Evolutionary conservation across 148 eudicot genomes (phyloP).

Genomic region (Selenicereus undatus): DNA sequence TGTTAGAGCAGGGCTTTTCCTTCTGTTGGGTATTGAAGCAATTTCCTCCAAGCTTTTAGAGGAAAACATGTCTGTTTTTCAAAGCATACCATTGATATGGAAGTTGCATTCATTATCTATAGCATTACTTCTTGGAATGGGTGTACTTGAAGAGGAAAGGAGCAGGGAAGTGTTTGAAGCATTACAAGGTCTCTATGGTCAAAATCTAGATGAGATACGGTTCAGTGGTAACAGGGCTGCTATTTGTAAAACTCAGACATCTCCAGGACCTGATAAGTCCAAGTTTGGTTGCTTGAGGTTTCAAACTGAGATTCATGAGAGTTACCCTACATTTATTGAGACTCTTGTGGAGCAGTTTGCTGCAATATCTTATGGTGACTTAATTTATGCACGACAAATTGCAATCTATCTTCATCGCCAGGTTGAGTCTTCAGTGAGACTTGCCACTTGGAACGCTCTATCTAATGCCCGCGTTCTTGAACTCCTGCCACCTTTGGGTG

Average conservation of each 20-base stretch:
- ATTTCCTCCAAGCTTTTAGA: conserved; percentile 42
- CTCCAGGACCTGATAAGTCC: conserved; percentile 14
- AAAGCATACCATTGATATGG: conserved; percentile 64
- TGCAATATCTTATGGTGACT: conserved; percentile 80
- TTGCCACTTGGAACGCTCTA: conserved; percentile 71
- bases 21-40: conserved; percentile 79
- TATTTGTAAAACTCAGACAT: too few relatives aligned
- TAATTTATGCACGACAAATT: conserved; percentile 70
- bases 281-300: conserved; percentile 37
- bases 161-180: conserved; percentile 59
- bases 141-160: conserved; percentile 70
- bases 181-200: conserved; percentile 71
- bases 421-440: conserved; percentile 63
- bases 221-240: conserved; percentile 14
- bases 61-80: conserved; percentile 36
- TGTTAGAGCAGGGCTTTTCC: conserved; percentile 76
- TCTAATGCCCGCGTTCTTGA: conserved; percentile 80
- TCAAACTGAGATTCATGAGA: conserved; percentile 71
- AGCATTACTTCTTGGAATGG: conserved; percentile 62
- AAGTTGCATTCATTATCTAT: conserved; percentile 84
- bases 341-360: conserved; percentile 83
- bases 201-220: conserved; percentile 46
- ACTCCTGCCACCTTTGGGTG: conserved; percentile 67
- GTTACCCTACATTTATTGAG: conserved; percentile 71
- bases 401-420: conserved; percentile 64